These are phyloP conservation scores for Nematocida homosporus DNA, from an alignment of 371 early-diverging fungal genomes.

Conservation along the genomic window DNA sequence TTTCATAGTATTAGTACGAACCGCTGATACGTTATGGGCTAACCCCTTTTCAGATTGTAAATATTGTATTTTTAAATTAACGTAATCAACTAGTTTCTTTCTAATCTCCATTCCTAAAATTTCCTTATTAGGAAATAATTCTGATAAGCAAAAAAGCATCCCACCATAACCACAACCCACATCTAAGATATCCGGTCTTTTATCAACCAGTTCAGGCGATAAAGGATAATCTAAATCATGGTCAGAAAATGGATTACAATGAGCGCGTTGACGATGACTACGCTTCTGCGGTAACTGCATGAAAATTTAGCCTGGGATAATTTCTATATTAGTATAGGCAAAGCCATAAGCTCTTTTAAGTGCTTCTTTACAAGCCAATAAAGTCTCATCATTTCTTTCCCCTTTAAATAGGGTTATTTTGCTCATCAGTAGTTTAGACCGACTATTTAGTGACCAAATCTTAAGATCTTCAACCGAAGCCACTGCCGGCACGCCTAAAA, in stretches of 20 bases:
- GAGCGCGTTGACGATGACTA: constrained; percentile 87
- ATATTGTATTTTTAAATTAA: constrained; percentile 67
- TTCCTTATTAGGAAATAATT: constrained; percentile 78
- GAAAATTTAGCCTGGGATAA: constrained; percentile 57
- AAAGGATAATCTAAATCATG: constrained; percentile 72
- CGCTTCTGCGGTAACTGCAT: constrained; percentile 72
- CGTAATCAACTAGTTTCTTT: constrained; percentile 86
- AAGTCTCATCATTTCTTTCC: not conserved
- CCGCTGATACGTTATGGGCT: constrained; percentile 82
- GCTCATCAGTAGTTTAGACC: not conserved
- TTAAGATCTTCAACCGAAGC: constrained; percentile 12
- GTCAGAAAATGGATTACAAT: constrained; percentile 77
- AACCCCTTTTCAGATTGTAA: constrained; percentile 69
- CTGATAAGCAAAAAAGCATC: constrained; percentile 72
- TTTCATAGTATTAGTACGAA: constrained; percentile 96
- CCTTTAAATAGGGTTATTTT: constrained; percentile 1
- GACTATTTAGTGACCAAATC: constrained; percentile 30
- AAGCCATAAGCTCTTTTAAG: constrained; percentile 13
- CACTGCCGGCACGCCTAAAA: constrained; percentile 11
- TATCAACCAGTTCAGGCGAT: constrained; percentile 82
- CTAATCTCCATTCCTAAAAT: constrained; percentile 98
- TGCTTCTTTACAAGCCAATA: constrained; percentile 12
- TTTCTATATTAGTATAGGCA: constrained; percentile 14
- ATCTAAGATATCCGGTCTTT: constrained; percentile 79
- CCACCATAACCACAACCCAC: constrained; percentile 99